Base-by-base conservation (phyloP, 2,329 filamentous ascomycete genomes). In the Penicillium carneum region DNA sequence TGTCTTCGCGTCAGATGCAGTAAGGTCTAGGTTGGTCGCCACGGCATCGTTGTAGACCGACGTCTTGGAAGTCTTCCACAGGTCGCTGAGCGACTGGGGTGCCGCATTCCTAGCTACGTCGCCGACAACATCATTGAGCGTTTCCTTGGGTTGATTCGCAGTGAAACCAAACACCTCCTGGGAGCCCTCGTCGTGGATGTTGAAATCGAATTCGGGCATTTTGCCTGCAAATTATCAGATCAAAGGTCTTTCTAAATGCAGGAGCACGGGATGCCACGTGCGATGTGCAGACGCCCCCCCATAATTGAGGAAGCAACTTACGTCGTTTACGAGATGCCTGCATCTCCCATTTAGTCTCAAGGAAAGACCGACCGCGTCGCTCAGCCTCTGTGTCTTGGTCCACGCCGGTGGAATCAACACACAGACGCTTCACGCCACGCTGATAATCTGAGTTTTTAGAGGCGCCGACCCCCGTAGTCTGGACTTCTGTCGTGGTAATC, bases 291-390 rank as follows among this genome's bases (percentile, higher is more conserved):
- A 42, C 39, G 4, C 6, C 8, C 9, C 18, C 20, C 29, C 38
- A 51, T 12, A 8, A 9, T 31, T 10, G 11, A 23, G 14, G 12
- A 48, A 38, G 29, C 55, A 49, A 67, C 69, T 73, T 53, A 78
- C 76, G 74, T 71, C 67, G 64, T 57, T 72, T 72, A 18, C 69
- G 68, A 20, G 69, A 67, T 8, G 61, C 65, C 38, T 77, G 74
- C 38, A 69, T 67, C 61, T 79, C 77, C 76, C 77, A 79, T 57
- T 77, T 78, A 3, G 78, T 80, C 63, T 79, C 77, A 16, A 79
- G 67, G 62, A 80, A 79, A 18, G 76, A 77, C 29, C 71, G 68
- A 36, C 71, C 73, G 36, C 71, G 66, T 50, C 68, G 64, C 49
- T 68, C 67, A 1, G 50, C 36, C 14, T 63, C 63, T 45, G 54